These are phyloP conservation scores for Erythrobasidium hasegawianum DNA, from an alignment of 1,284 basidiomycete species.

Conservation along the genomic window DNA sequence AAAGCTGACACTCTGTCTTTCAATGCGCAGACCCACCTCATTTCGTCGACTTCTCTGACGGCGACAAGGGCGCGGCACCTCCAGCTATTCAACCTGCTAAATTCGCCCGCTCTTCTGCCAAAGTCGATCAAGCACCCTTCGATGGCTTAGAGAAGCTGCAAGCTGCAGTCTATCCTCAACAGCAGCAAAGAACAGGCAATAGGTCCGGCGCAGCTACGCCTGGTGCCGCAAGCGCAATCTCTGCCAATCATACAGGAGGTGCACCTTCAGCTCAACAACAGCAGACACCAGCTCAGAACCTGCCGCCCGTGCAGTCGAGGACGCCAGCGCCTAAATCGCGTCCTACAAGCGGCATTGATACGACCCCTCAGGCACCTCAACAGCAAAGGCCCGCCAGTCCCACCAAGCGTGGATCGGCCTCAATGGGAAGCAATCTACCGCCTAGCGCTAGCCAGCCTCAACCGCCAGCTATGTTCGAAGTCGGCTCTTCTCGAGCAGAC, in stretches of 20 bases:
- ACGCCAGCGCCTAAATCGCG: background rate
- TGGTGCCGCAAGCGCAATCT: constrained; percentile 24
- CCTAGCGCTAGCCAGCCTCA: constrained; percentile 24
- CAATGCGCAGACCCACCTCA: constrained; percentile 60
- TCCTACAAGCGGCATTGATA: background rate
- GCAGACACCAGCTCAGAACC: background rate
- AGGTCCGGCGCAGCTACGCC: constrained; percentile 19
- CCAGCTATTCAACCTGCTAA: constrained; percentile 52
- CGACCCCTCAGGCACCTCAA: background rate
- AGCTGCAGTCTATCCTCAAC: constrained; percentile 26
- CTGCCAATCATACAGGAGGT: constrained; percentile 13
- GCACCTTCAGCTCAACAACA: background rate
- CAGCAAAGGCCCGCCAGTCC: background rate
- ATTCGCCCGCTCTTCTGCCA: constrained; percentile 57
- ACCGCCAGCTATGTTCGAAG: constrained; percentile 36
- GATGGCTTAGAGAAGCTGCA: constrained; percentile 28
- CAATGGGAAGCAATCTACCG: background rate
- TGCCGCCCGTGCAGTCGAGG: background rate
- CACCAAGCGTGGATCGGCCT: background rate
- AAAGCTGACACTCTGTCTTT: background rate
- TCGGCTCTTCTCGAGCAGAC: constrained; percentile 3
- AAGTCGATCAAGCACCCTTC: constrained; percentile 30
- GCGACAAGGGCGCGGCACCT: constrained; percentile 48
- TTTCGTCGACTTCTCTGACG: constrained; percentile 63
- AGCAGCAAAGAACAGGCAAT: constrained; percentile 18